These are phyloP conservation scores for Allomyces macrogynus DNA, from an alignment of 192 early-diverging fungal species.

Conservation along the genomic window DNA sequence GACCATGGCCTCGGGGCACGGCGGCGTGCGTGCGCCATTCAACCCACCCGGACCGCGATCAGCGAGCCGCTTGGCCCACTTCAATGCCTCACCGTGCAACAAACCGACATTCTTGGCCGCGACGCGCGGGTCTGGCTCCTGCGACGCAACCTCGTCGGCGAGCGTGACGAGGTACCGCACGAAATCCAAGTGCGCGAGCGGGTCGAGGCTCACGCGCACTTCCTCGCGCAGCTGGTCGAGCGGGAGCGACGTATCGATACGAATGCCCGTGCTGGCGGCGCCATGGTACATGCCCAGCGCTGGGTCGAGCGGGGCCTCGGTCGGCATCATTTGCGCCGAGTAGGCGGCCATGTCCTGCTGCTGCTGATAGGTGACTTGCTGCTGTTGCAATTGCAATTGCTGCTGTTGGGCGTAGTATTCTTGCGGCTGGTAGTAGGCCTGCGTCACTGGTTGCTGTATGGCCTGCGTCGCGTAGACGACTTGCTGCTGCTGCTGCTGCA, in stretches of 20 bases:
- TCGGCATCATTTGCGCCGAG: no score
- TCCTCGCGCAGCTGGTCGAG: conserved; percentile 18
- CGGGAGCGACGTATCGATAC: neutral
- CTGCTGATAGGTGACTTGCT: no score
- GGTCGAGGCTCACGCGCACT: conserved; percentile 40
- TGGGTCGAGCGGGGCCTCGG: no score
- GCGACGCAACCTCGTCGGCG: conserved; percentile 37
- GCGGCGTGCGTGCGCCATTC: conserved; percentile 24
- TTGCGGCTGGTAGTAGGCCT: no score
- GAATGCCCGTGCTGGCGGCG: neutral
- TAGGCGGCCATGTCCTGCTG: no score
- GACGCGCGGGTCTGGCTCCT: conserved; percentile 45
- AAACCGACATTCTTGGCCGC: conserved; percentile 48
- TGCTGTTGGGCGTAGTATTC: no score
- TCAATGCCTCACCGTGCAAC: conserved; percentile 58
- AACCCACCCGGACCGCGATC: conserved; percentile 4
- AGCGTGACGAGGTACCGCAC: conserved; percentile 70
- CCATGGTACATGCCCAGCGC: no score
- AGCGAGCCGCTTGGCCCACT: conserved; percentile 67
- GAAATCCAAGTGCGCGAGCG: conserved; percentile 56
- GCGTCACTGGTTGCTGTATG: no score
- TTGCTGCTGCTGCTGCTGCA: no score
- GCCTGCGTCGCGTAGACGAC: no score
- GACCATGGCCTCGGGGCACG: conserved; percentile 78
- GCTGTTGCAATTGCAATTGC: no score